Base-by-base conservation (phyloP, 345 rosid species). In the Aquilaria sinensis region DNA sequence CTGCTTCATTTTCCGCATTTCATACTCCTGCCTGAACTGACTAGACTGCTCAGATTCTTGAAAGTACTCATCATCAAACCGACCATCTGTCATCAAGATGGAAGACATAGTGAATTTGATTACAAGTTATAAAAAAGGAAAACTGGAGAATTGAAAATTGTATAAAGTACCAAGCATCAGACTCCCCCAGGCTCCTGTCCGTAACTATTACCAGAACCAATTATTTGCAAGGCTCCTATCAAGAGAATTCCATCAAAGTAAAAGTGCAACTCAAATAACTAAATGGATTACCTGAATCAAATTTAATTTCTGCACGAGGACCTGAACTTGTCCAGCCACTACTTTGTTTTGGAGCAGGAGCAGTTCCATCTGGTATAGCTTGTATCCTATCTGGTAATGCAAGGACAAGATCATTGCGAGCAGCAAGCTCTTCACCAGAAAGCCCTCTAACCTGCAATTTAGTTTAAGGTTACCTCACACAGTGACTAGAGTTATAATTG, bases 381-480 rank as follows among this genome's bases (percentile, higher is more conserved):
- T 91, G 85, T 73, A 95, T 95, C 84, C 96, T 91, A 56, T 84
- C 83, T 1, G 93, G 96, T 76, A 95, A 82, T 37, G 96, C 97
- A 74, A 88, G 93, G 55, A 85, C 97, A 67, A 91, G 79, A 75
- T 91, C 99, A 74, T 84, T 85, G 52, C 96, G 91, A 13, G 91
- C 93, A 71, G 87, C 73, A 72, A 91, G 67, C 74, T 94, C 99
- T 77, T 90, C 99, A 0, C 85, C 80, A 48, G 96, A 76, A 64
- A 91, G 89, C 15, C 99, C 99, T 80, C 88, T 91, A 53, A 89
- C 91, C 99, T 91, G 81, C 37, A 67, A 72, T 63, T 14, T 10
- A 50, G 61, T 56, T 37, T 0, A 37, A 37, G 43, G 43, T 37
- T 37, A 37, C 8, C 43, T 37, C 43, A 37, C 43, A 37, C 43